Base-by-base conservation (phyloP, 176 grass and related monocot species). In the Oryza rufipogon region DNA sequence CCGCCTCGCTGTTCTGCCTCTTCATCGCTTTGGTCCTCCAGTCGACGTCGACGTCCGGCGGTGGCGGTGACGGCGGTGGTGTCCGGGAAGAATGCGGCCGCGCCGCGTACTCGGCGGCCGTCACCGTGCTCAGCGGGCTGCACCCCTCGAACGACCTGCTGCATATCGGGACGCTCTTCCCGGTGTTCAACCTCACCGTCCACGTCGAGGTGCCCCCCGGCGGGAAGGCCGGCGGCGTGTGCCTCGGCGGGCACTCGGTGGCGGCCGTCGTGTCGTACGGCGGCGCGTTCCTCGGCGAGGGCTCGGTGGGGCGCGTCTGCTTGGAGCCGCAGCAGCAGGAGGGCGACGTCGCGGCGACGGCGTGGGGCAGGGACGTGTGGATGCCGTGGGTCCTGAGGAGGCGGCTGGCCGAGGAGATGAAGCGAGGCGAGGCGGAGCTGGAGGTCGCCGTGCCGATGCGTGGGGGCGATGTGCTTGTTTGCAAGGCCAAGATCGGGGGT, bases 141-240 rank as follows among this genome's bases (percentile, higher is more conserved):
- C 45, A 84, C 63, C n/a, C 68, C 73, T 1, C 41, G 41, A 42
- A 42, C 7, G 41, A 42, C 41, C 41, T 42, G 41, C 41, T 42
- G 41, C 41, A 42, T 42, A 9, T 42, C 41, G 41, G 41, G 41
- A 42, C 41, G 41, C 41, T 42, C 41, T 42, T 42, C 9, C 82
- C 73, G 64, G 82, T 76, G n/a, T 69, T 84, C 73, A 76, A 84
- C 82, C 44, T 84, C 63, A 84, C 82, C 1, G 8, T 84, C 14
- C 82, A 4, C 73, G 12, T 84, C 46, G 15, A 19, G 44, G 75
- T 41, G 36, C 36, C 5, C 73, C 0, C 45, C 17, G 2, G 20
- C 36, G 36, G 34, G 4, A 36, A 36, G 34, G 34, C 34, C 4
- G 2, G 25, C 73, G 34, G 7, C 8, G 25, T 84, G 82, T 64